phyloP scores from a whole-genome alignment of 2,329 filamentous ascomycete species.

The Didymella pinodella region DNA sequence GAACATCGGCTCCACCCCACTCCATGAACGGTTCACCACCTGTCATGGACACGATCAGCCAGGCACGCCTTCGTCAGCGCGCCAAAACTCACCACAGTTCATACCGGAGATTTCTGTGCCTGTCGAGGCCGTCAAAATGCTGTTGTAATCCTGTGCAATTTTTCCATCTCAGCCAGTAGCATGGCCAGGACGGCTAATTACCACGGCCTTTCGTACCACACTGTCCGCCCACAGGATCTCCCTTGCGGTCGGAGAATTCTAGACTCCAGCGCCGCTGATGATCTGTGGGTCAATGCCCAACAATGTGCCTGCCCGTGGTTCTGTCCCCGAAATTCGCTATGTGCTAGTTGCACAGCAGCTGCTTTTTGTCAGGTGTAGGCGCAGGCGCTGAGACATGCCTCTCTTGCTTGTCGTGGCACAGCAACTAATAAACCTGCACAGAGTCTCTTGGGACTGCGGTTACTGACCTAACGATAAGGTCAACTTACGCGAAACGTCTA shows the following conservation, averaged over 20 bases:
- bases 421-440: constrained; percentile 2
- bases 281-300: constrained; percentile 16
- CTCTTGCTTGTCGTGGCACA: constrained; percentile 1
- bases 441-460: constrained; percentile 2
- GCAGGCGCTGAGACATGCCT: constrained; percentile 12
- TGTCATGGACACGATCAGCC: constrained; percentile 19
- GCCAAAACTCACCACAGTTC: constrained; percentile 11
- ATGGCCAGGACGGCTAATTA: constrained; percentile 4
- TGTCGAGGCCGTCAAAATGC: constrained; percentile 5
- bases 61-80: constrained; percentile 17
- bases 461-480: neutral
- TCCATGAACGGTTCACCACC: constrained; percentile 13
- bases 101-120: constrained; percentile 4
- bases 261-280: constrained; percentile 17
- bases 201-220: constrained; percentile 11
- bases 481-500: constrained; percentile 14
- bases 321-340: constrained; percentile 10
- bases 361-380: constrained; percentile 14
- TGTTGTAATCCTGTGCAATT: constrained; percentile 12
- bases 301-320: constrained; percentile 8
- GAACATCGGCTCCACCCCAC: constrained; percentile 12
- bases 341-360: constrained; percentile 11
- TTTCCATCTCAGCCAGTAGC: constrained; percentile 2
- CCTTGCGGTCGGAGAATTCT: constrained; percentile 22
- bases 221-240: constrained; percentile 3